Conservation (phyloP, 352 stramenopile genomes). For the Phytophthora rubi region DNA sequence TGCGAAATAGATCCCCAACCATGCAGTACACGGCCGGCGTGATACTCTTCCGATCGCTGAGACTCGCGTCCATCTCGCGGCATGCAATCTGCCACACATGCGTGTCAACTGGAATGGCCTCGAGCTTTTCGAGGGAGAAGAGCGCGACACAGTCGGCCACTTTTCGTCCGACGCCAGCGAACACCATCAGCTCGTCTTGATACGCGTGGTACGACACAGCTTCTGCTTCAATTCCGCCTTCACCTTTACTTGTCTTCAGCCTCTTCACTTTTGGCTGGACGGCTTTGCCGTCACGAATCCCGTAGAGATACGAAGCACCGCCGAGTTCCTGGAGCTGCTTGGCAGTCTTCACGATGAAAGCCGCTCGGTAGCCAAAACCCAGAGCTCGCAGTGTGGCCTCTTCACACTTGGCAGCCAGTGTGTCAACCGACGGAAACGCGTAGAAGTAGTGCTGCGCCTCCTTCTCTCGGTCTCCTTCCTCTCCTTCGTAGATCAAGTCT, state of each 20-base stretch:
- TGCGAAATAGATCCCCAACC: slow-evolving; percentile 94
- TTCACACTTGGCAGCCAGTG: slow-evolving; percentile 69
- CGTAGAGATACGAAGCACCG: slow-evolving; percentile 66
- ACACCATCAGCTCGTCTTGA: slow-evolving; percentile 68
- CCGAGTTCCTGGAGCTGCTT: slow-evolving; percentile 70
- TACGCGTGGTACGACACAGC: slow-evolving; percentile 37
- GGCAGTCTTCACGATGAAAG: slow-evolving; percentile 88
- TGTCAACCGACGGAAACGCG: slow-evolving; percentile 91
- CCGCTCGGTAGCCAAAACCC: slow-evolving; percentile 91
- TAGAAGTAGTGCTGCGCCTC: slow-evolving; percentile 54
- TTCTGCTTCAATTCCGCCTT: background rate
- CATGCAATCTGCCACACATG: slow-evolving; percentile 97
- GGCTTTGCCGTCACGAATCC: slow-evolving; percentile 47
- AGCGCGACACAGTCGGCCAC: slow-evolving; percentile 98
- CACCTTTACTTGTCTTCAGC: slow-evolving; percentile 4
- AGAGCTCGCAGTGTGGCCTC: slow-evolving; percentile 86
- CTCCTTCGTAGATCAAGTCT: slow-evolving; percentile 48
- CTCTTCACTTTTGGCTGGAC: slow-evolving; percentile 18
- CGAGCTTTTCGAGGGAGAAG: slow-evolving; percentile 94
- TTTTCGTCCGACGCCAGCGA: slow-evolving; percentile 92
- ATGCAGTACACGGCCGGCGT: slow-evolving; percentile 85
- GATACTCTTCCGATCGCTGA: slow-evolving; percentile 70
- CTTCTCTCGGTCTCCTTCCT: background rate
- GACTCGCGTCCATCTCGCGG: slow-evolving; percentile 69
- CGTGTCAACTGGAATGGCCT: slow-evolving; percentile 96